A percentile compares a stretch with the other conserved stretches of the same genome.
These are phyloP conservation scores for Macrolepiota albuminosa DNA, from an alignment of 768 basidiomycete species.

Conservation along the genomic window DNA sequence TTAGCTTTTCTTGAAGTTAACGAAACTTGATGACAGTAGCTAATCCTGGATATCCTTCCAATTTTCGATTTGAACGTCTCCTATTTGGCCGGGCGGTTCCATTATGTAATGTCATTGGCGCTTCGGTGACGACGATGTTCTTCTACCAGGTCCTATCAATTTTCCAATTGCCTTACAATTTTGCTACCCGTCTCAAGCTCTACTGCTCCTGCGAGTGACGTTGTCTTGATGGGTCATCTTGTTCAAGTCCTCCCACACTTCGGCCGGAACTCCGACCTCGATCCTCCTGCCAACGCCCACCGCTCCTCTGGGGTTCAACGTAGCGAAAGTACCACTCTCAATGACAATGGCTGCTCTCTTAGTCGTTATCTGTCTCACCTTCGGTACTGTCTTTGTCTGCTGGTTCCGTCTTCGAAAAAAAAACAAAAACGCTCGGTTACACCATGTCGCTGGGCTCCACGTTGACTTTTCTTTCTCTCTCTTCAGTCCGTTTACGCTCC, in stretches of 20 bases:
- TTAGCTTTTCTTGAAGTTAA: too few relatives aligned
- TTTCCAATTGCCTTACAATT: background rate
- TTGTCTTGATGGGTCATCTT: background rate
- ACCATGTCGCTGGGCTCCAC: background rate
- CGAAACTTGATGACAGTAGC: too few relatives aligned
- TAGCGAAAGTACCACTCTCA: background rate
- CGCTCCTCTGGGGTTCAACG: background rate
- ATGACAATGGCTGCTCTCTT: background rate
- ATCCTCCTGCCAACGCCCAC: background rate
- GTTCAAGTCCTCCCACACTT: background rate
- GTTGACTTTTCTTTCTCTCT: background rate
- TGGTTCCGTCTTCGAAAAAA: background rate
- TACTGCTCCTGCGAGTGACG: background rate
- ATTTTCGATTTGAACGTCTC: background rate
- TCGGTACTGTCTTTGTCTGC: background rate
- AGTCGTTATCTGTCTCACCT: background rate
- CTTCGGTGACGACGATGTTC: background rate
- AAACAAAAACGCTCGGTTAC: background rate
- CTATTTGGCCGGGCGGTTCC: background rate
- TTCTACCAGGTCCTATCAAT: background rate
- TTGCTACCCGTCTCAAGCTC: background rate
- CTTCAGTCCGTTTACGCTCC: background rate
- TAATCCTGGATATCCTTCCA: too few relatives aligned
- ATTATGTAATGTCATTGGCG: background rate
- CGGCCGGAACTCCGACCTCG: background rate